phyloP scores from a whole-genome alignment of 805 yeast genomes.

The Lachancea cidri region DNA sequence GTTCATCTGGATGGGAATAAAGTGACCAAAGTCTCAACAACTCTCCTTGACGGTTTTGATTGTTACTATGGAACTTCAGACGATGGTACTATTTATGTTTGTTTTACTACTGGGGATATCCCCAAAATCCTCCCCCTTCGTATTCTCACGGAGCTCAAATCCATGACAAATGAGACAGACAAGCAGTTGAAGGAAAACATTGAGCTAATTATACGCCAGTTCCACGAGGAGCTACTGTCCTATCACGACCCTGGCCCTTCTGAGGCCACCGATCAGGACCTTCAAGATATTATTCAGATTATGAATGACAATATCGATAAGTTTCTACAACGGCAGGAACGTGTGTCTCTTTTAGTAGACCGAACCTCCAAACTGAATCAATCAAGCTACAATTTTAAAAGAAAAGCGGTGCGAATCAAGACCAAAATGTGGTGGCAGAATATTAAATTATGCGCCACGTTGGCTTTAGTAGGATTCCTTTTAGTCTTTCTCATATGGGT shows the following conservation, averaged over 20 bases:
- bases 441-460: constrained; percentile 32
- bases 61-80: constrained; percentile 29
- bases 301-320: constrained; percentile 36
- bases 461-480: constrained; percentile 5
- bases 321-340: constrained; percentile 72
- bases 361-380: constrained; percentile 71
- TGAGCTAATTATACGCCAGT: constrained; percentile 23
- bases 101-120: constrained; percentile 22
- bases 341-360: constrained; percentile 64
- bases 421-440: constrained; percentile 68
- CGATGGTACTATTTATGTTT: constrained; percentile 18
- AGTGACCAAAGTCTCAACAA: constrained; percentile 29
- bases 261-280: constrained; percentile 26
- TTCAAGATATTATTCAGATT: constrained; percentile 29
- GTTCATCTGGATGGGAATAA: constrained; percentile 28
- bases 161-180: constrained; percentile 19
- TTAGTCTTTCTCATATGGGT: constrained; percentile 2
- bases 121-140: constrained; percentile 33
- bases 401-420: constrained; percentile 57
- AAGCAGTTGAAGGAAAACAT: constrained; percentile 22
- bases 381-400: constrained; percentile 63
- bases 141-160: constrained; percentile 27
- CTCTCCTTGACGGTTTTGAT: constrained; percentile 31
- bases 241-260: constrained; percentile 17
- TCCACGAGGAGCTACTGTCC: constrained; percentile 27